Percentiles rank a stretch among this genome's conserved stretches.
These are phyloP conservation scores for Pseudogymnoascus destructans DNA, from an alignment of 2,329 filamentous ascomycete species.

Conservation along the genomic window DNA sequence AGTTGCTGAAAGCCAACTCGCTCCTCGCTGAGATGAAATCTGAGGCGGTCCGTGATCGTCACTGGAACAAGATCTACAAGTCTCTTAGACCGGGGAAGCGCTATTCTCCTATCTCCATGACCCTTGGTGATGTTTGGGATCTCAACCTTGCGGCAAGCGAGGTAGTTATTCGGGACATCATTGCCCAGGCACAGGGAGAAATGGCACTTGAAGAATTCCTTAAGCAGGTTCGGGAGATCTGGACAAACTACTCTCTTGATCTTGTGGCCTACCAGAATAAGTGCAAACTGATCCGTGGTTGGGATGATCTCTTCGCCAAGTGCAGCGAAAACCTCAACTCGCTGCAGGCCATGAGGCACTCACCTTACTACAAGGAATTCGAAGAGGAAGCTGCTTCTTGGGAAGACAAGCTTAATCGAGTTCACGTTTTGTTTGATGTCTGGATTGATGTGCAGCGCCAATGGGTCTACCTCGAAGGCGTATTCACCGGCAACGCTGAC, in stretches of 20 bases:
- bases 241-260: conserved; percentile 89
- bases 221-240: conserved; percentile 89
- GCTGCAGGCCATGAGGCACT: conserved; percentile 96
- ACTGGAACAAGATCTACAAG: conserved; percentile 98
- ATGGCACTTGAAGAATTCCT: conserved; percentile 98
- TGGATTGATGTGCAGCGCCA: conserved; percentile 99
- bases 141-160: conserved; percentile 82
- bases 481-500: conserved; percentile 96
- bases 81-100: conserved; percentile 82
- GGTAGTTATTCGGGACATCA: conserved; percentile 78
- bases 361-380: conserved; percentile 98
- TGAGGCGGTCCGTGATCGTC: conserved; percentile 87
- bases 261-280: conserved; percentile 97
- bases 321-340: conserved; percentile 98
- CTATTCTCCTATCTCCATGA: conserved; percentile 89
- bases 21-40: conserved; percentile 86
- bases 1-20: conserved; percentile 81
- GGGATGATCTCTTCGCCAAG: conserved; percentile 96
- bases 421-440: conserved; percentile 95
- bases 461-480: conserved; percentile 98
- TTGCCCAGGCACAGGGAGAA: conserved; percentile 90
- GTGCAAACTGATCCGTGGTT: conserved; percentile 89
- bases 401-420: conserved; percentile 96
- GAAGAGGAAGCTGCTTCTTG: conserved; percentile 92
- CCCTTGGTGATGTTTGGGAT: conserved; percentile 97